Percentiles rank a stretch among this genome's conserved stretches.
Conservation (phyloP, 1,284 basidiomycete species). For the Naganishia albida region DNA sequence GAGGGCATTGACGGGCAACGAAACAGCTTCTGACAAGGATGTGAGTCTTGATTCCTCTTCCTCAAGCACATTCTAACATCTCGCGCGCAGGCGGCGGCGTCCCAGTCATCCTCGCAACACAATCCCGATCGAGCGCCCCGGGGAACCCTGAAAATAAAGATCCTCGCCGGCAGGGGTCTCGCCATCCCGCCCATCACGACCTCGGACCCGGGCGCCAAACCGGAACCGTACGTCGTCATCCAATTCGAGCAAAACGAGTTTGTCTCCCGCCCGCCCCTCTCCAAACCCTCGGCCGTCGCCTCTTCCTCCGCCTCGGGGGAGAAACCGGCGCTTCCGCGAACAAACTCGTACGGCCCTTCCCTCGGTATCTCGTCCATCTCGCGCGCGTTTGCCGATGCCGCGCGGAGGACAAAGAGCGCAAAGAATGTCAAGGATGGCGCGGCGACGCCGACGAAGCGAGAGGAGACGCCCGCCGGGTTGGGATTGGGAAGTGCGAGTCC, state of each 20-base stretch:
- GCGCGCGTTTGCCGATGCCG: conserved; percentile 60
- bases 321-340: conserved; percentile 24
- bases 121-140: conserved; percentile 49
- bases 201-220: conserved; percentile 55
- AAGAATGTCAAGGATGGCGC: conserved; percentile 37
- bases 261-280: conserved; percentile 77
- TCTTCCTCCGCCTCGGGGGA: conserved; percentile 35
- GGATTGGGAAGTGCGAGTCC: conserved; percentile 54
- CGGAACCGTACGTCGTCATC: conserved; percentile 90
- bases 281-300: conserved; percentile 41
- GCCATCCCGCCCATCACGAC: conserved; percentile 47
- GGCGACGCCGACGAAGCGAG: conserved; percentile 42
- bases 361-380: conserved; percentile 66
- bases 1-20: conserved; percentile 44
- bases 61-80: no score
- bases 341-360: conserved; percentile 48
- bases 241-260: conserved; percentile 99
- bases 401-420: conserved; percentile 52
- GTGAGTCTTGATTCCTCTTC: no score
- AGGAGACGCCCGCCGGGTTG: conserved; percentile 36
- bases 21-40: no score
- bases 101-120: conserved; percentile 34
- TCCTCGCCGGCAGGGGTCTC: conserved; percentile 88
- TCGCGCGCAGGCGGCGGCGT: no score
- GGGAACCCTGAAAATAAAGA: conserved; percentile 89